Evolutionary conservation across 352 stramenopile species (phyloP).

Genomic region (Globisporangium abappressorium): DNA sequence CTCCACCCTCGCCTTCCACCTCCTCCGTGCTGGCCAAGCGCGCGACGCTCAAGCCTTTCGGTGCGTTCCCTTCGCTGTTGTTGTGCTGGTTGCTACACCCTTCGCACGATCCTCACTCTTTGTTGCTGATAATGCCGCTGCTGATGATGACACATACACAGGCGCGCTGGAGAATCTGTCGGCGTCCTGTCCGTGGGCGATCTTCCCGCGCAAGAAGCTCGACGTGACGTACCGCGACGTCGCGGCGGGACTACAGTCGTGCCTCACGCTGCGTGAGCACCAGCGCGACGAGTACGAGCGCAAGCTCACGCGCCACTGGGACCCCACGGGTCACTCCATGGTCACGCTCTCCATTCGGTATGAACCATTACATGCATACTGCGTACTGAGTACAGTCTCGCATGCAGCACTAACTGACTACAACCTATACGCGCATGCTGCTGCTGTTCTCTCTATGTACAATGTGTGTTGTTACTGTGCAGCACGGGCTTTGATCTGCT

Average conservation of each 20-base stretch:
- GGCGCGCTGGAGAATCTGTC: slow-evolving; percentile 55
- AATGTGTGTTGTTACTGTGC: neutral
- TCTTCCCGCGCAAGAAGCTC: slow-evolving; percentile 82
- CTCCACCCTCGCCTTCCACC: neutral
- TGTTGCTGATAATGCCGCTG: neutral
- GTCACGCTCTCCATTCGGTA: slow-evolving; percentile 75
- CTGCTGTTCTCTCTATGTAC: neutral
- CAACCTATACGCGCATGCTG: neutral
- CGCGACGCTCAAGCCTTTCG: slow-evolving; percentile 40
- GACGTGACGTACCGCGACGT: slow-evolving; percentile 80
- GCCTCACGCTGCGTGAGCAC: slow-evolving; percentile 53
- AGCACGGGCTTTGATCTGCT: slow-evolving; percentile 84
- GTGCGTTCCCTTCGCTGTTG: slow-evolving; percentile 14
- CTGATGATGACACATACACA: slow-evolving; percentile 11
- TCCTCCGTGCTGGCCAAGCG: slow-evolving; percentile 9
- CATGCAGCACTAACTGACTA: neutral
- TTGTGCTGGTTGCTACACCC: neutral
- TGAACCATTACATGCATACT: neutral
- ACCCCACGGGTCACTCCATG: slow-evolving; percentile 55
- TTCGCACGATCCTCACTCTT: neutral
- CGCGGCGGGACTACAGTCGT: slow-evolving; percentile 43
- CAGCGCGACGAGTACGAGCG: slow-evolving; percentile 51
- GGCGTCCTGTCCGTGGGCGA: slow-evolving; percentile 57
- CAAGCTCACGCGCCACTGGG: slow-evolving; percentile 51
- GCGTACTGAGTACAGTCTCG: neutral